A percentile compares a stretch with the other conserved stretches of the same genome.
Conservation (phyloP, 306 rosid species). For the Quercus engelmannii region DNA sequence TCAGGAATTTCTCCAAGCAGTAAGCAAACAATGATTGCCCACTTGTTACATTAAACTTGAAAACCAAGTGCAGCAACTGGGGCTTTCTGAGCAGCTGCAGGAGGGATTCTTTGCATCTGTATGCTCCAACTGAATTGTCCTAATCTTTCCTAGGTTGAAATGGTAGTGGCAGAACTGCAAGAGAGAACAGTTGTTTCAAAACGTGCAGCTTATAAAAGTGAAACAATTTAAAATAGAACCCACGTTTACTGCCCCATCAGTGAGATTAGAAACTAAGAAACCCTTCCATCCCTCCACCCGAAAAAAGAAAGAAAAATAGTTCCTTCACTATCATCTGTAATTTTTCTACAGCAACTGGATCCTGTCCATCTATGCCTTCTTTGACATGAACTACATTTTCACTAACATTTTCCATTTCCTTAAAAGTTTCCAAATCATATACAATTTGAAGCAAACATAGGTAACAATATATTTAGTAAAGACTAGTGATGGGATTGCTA, state of each 20-base stretch:
- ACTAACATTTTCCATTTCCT: not conserved
- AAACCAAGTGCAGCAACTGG: slow-evolving; percentile 90
- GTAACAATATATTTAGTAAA: not conserved
- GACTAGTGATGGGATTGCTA: not conserved
- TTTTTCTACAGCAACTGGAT: not conserved
- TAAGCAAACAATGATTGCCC: too few species aligned
- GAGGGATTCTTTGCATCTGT: slow-evolving; percentile 95
- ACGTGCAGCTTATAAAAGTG: not conserved
- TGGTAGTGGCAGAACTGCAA: slow-evolving; percentile 87
- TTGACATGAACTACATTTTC: not conserved
- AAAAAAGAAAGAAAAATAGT: not conserved
- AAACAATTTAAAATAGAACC: not conserved
- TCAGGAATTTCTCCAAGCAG: too few species aligned
- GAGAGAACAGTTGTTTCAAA: slow-evolving; percentile 11
- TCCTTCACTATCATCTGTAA: not conserved
- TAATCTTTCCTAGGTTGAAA: slow-evolving; percentile 88
- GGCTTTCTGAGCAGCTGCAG: slow-evolving; percentile 96
- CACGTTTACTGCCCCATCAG: not conserved
- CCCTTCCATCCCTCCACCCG: not conserved
- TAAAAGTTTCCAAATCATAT: not conserved
- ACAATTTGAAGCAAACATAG: not conserved
- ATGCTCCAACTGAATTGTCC: slow-evolving; percentile 94
- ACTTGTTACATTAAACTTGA: too few species aligned
- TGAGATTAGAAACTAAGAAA: not conserved
- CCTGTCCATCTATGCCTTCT: not conserved